Conservation (phyloP, 352 stramenopile species). For the Globisporangium paddicum region DNA sequence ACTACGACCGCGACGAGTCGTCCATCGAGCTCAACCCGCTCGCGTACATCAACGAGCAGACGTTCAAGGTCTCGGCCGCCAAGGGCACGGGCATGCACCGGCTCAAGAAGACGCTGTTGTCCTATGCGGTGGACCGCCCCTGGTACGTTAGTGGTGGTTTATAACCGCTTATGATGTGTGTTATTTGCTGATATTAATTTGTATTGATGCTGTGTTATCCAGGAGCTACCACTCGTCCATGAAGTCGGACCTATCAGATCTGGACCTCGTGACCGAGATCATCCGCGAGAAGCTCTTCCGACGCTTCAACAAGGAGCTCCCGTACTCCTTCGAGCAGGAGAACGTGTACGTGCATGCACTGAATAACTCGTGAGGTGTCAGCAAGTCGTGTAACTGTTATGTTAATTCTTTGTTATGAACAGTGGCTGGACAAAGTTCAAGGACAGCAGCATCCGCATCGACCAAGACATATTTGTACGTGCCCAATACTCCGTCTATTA, state of each 20-base stretch:
- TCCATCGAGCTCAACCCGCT: constrained; percentile 58
- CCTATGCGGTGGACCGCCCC: constrained; percentile 59
- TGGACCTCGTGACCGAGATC: constrained; percentile 84
- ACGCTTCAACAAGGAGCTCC: constrained; percentile 86
- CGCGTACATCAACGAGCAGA: constrained; percentile 66
- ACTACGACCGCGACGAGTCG: constrained; percentile 52
- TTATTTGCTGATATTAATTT: background rate
- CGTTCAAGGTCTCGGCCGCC: constrained; percentile 72
- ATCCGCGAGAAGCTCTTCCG: constrained; percentile 86
- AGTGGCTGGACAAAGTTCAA: constrained; percentile 84
- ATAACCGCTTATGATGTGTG: no score
- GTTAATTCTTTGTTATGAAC: no score
- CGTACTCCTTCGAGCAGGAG: constrained; percentile 79
- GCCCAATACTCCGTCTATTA: background rate
- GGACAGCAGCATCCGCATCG: constrained; percentile 82
- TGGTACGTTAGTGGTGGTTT: constrained; percentile 37
- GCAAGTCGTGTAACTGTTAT: no score
- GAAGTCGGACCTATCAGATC: constrained; percentile 76
- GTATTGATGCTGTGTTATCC: background rate
- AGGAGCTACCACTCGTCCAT: constrained; percentile 84
- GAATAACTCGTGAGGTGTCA: no score
- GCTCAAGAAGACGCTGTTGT: constrained; percentile 62
- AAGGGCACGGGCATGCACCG: constrained; percentile 65
- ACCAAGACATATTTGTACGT: constrained; percentile 87
- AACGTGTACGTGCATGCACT: constrained; percentile 39